These are phyloP conservation scores for Carpinus viminea DNA, from an alignment of 306 rosid genomes.

Conservation along the genomic window DNA sequence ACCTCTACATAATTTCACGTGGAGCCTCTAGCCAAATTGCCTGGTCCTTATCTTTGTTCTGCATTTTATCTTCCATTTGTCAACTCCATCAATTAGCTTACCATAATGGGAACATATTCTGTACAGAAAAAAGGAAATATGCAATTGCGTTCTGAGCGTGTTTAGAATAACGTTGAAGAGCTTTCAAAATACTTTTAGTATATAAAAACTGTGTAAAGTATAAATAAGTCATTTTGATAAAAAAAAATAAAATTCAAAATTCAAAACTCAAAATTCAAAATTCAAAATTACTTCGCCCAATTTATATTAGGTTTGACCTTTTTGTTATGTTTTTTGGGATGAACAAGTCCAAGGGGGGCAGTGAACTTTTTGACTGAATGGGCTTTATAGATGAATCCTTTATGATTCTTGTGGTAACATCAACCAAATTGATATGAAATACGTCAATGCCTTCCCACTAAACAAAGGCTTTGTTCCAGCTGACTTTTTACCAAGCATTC, in stretches of 20 bases:
- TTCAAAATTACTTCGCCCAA: no score
- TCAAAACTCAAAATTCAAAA: no score
- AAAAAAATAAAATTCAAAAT: no score
- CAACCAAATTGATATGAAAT: not conserved
- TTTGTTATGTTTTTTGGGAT: no score
- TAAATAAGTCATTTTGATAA: no score
- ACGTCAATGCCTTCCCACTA: constrained; percentile 21
- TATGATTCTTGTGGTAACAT: not conserved
- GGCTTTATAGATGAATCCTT: not conserved
- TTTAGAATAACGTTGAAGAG: no score
- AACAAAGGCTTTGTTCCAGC: constrained; percentile 12
- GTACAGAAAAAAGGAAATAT: not conserved
- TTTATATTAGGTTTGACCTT: no score
- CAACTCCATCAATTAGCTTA: not conserved
- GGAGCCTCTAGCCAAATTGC: not conserved
- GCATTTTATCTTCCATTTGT: not conserved
- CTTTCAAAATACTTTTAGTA: no score
- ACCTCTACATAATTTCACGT: not conserved
- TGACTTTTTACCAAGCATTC: not conserved
- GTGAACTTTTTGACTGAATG: not conserved
- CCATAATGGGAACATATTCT: not conserved
- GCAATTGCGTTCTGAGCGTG: no score
- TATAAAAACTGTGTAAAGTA: no score
- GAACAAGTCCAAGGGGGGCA: no score
- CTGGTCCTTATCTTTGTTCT: not conserved